Evolutionary conservation across 2,329 filamentous ascomycete species (phyloP).

Genomic region (Apiospora kogelbergensis): DNA sequence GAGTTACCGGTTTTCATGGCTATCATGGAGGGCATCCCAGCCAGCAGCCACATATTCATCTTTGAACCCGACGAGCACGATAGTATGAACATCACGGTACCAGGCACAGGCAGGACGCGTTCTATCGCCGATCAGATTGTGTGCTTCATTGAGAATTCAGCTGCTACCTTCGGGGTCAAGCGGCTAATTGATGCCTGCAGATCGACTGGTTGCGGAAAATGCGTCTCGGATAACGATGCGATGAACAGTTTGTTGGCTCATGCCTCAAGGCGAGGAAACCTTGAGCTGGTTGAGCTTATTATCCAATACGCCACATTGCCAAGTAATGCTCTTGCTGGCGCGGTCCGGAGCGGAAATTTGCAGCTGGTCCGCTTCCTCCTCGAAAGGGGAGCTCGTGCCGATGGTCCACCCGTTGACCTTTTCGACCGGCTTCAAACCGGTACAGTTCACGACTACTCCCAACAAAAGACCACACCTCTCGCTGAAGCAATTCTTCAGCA

Average conservation of each 20-base stretch:
- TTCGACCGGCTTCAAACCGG: too few species aligned
- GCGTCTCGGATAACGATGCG: neutral
- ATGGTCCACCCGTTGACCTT: neutral
- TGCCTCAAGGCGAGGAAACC: neutral
- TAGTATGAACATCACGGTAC: too few species aligned
- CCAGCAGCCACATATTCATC: neutral
- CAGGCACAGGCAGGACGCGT: too few species aligned
- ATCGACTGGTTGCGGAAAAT: neutral
- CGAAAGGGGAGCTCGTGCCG: neutral
- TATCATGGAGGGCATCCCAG: neutral
- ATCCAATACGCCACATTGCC: neutral
- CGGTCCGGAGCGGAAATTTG: neutral
- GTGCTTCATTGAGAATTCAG: neutral
- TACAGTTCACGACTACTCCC: too few species aligned
- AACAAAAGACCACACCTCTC: neutral
- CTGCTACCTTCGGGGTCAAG: neutral
- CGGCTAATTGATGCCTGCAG: neutral
- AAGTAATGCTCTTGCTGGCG: neutral
- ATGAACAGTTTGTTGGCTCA: neutral
- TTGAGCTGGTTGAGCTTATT: neutral
- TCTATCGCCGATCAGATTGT: too few species aligned
- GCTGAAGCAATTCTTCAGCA: neutral
- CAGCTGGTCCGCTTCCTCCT: neutral
- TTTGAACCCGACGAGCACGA: too few species aligned
- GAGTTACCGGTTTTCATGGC: neutral